Base-by-base conservation (phyloP, 225 moss, liverwort and hornwort species). In the Polytrichum commune region DNA sequence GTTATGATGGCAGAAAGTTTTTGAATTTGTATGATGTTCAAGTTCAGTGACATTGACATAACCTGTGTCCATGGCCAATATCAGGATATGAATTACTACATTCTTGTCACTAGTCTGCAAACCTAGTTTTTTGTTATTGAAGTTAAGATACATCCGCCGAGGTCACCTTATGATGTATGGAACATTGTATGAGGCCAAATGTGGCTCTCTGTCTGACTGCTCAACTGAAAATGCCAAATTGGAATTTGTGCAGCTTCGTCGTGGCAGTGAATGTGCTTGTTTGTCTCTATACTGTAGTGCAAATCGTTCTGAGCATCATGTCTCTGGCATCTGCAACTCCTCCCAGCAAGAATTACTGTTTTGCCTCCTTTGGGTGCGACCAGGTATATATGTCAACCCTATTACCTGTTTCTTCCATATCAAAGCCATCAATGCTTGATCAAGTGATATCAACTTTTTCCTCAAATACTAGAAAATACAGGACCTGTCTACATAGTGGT, bases 231-330 rank as follows among this genome's bases (percentile, higher is more conserved):
- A 46, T 16, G 13, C 13, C 46, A 46, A 46, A 58, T 58, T 58
- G 58, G 65, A 28, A 53, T 79, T 29, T 35, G 58, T 70, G 28
- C 86, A 86, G 86, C 64, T 86, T 81, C 35, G 69, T 87, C 57
- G 62, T 87, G 72, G 83, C 86, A 63, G 53, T 67, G 13, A 87
- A 87, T 55, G 86, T 87, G 72, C 68, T 83, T 69, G 83, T 83
- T 54, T 69, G 20, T 66, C 74, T 87, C 19, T 87, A 83, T 64
- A 64, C 80, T 62, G 28, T 83, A 32, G 81, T 68, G 32, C 86
- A 87, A 69, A 83, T 83, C n/a, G 24, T 83, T 27, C 8, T 74
- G 69, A 79, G 69, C 61, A 63, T 83, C 55, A 33, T 83, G 54
- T 67, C 65, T 33, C 74, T 87, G 18, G 74, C 78, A 54, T 78